These are phyloP conservation scores for Rhynchospora pubera DNA, from an alignment of 176 grass and related monocot species.

Conservation along the genomic window DNA sequence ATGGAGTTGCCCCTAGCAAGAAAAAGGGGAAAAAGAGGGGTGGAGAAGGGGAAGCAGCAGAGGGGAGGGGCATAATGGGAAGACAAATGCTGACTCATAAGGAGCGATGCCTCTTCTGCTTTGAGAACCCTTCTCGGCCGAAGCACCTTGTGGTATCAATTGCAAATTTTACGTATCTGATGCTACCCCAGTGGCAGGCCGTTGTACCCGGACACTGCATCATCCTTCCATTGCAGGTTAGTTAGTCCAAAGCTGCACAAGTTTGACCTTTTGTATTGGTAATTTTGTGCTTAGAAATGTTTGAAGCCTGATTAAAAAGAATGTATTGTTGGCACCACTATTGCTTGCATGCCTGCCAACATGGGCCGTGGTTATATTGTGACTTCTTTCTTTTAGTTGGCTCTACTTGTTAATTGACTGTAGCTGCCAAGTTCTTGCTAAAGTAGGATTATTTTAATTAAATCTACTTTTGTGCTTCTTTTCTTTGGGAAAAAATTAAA, in stretches of 20 bases:
- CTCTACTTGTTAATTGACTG: not conserved
- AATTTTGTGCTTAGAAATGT: not conserved
- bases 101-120: conserved; percentile 82
- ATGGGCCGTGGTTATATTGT: not conserved
- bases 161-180: conserved; percentile 91
- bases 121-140: conserved; percentile 91
- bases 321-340: not conserved
- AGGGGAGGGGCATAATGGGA: conserved; percentile 35
- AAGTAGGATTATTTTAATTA: not conserved
- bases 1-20: conserved; percentile 56
- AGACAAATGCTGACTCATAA: conserved; percentile 55
- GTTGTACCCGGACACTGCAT: conserved; percentile 72
- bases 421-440: not conserved
- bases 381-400: not conserved
- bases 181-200: conserved; percentile 75
- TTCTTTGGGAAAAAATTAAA: conserved; percentile 11
- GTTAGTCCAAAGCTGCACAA: not conserved
- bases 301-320: not conserved
- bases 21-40: conserved; percentile 56
- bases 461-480: not conserved
- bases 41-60: not conserved
- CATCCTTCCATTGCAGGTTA: conserved; percentile 90
- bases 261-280: not conserved
- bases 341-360: not conserved
- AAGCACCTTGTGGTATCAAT: conserved; percentile 93